These are phyloP conservation scores for Calocybe indica DNA, from an alignment of 768 basidiomycete genomes.

Conservation along the genomic window DNA sequence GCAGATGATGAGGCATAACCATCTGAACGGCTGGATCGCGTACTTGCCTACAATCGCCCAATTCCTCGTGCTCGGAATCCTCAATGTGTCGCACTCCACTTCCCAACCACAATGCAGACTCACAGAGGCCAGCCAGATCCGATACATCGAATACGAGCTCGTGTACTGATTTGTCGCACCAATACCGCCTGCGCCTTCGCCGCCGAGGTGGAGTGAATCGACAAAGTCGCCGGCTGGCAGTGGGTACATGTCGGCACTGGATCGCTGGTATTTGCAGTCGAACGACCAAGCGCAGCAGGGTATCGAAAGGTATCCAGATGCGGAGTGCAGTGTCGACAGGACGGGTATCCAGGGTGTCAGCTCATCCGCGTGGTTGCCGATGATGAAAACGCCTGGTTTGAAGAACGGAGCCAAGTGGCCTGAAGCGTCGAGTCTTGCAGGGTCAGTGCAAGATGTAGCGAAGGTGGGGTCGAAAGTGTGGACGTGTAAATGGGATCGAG, in stretches of 20 bases:
- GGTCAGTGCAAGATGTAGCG: constrained; percentile 3
- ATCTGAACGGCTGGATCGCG: background rate
- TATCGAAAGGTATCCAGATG: constrained; percentile 73
- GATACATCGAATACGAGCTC: constrained; percentile 76
- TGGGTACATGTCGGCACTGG: constrained; percentile 27
- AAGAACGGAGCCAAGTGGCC: constrained; percentile 16
- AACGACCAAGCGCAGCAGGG: constrained; percentile 91
- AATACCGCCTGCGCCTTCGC: constrained; percentile 40
- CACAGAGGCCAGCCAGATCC: constrained; percentile 79
- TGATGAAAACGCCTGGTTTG: constrained; percentile 59
- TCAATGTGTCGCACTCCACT: constrained; percentile 77
- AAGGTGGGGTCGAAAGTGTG: constrained; percentile 64
- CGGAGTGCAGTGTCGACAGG: constrained; percentile 53
- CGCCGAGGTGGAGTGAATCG: constrained; percentile 51
- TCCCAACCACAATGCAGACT: constrained; percentile 78
- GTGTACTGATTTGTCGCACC: constrained; percentile 8
- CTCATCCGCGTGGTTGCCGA: constrained; percentile 96
- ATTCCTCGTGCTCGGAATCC: constrained; percentile 91
- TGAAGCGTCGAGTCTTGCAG: background rate
- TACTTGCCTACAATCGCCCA: constrained; percentile 85
- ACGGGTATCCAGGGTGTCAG: constrained; percentile 93
- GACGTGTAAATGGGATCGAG: constrained; percentile 57
- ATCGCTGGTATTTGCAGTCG: constrained; percentile 58
- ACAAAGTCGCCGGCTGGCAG: constrained; percentile 18
- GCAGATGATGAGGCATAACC: too few species aligned